Percentiles rank a stretch among this genome's conserved stretches.
These are phyloP conservation scores for Lactifluus subvellereus DNA, from an alignment of 768 basidiomycete species.

Conservation along the genomic window DNA sequence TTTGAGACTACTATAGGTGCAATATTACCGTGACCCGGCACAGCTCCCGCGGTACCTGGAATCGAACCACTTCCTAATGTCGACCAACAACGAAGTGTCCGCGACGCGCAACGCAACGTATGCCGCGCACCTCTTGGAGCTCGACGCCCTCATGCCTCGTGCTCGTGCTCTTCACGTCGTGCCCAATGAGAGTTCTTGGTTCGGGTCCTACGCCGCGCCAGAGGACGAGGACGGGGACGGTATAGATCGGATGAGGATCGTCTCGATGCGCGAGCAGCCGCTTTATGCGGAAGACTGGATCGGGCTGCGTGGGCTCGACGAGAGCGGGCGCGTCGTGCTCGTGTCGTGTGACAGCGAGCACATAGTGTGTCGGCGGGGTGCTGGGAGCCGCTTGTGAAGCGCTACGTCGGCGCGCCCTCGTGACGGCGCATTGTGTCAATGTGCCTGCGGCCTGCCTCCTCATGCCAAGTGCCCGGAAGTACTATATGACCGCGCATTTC, in stretches of 20 bases:
- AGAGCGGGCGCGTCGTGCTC: constrained; percentile 53
- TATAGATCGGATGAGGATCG: not conserved
- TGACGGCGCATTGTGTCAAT: not conserved
- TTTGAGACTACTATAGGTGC: constrained; percentile 46
- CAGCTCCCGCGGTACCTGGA: constrained; percentile 53
- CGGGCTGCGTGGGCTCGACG: constrained; percentile 65
- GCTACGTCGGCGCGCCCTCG: constrained; percentile 26
- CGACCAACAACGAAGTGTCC: constrained; percentile 73
- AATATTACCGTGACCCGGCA: constrained; percentile 75
- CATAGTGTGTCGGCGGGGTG: constrained; percentile 52
- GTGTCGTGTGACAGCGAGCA: constrained; percentile 68
- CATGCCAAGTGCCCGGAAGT: too few species aligned
- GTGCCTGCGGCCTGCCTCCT: too few species aligned
- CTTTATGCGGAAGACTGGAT: constrained; percentile 80
- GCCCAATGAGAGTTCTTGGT: constrained; percentile 87
- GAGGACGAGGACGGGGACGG: constrained; percentile 30
- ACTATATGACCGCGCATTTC: too few species aligned
- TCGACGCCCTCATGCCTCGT: constrained; percentile 50
- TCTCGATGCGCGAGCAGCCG: constrained; percentile 69
- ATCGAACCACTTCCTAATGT: constrained; percentile 60
- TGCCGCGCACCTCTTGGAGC: constrained; percentile 49
- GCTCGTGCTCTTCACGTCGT: constrained; percentile 72
- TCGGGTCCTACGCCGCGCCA: constrained; percentile 58
- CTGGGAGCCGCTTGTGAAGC: constrained; percentile 32
- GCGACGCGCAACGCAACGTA: constrained; percentile 54